Evolutionary conservation across 371 early-diverging fungal species (phyloP).

Genomic region (Cokeromyces recurvatus): DNA sequence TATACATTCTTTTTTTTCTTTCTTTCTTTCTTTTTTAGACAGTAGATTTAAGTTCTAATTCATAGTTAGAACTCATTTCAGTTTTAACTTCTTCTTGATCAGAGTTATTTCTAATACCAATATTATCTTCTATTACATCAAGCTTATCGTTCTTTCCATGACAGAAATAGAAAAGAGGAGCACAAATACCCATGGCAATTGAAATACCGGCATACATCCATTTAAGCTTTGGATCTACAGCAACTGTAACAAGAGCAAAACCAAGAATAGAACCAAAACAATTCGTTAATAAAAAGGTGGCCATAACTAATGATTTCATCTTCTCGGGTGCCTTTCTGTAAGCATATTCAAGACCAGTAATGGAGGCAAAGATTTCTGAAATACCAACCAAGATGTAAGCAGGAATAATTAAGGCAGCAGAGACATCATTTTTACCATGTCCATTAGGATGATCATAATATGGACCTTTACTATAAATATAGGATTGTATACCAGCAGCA

Average conservation of each 20-base stretch:
- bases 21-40: too few relatives aligned
- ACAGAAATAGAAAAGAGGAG: conserved; percentile 20
- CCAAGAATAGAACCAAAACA: conserved; percentile 64
- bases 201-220: conserved; percentile 61
- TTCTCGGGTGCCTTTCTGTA: conserved; percentile 68
- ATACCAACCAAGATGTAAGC: conserved; percentile 65
- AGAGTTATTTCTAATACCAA: conserved; percentile 25
- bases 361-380: conserved; percentile 75
- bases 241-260: conserved; percentile 62
- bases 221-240: conserved; percentile 62
- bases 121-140: conserved; percentile 29
- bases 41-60: conserved; percentile 5
- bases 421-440: conserved; percentile 46
- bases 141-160: conserved; percentile 26
- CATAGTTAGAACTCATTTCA: conserved; percentile 53
- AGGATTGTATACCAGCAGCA: conserved; percentile 63
- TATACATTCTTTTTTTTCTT: too few relatives aligned
- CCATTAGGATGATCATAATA: conserved; percentile 26
- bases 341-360: conserved; percentile 78
- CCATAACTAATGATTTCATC: conserved; percentile 76
- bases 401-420: conserved; percentile 64
- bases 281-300: conserved; percentile 66
- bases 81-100: conserved; percentile 54
- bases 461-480: conserved; percentile 46
- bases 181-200: conserved; percentile 17